Evolutionary conservation across 176 grass and related monocot genomes (phyloP).

Genomic region (Phragmites australis): DNA sequence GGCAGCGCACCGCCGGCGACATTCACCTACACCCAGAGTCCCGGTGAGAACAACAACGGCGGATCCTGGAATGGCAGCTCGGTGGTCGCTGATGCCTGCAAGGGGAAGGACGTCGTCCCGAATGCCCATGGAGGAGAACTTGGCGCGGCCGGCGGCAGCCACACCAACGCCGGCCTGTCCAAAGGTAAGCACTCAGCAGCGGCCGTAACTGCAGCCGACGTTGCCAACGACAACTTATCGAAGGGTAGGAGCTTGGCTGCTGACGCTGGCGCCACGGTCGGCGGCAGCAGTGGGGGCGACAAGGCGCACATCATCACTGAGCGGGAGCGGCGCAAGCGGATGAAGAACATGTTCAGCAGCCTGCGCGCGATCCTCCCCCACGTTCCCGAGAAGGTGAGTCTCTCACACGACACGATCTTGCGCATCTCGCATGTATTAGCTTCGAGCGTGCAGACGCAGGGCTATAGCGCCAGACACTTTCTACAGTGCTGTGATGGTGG

Average conservation of each 20-base stretch:
- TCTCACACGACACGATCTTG: background rate
- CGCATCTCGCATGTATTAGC: background rate
- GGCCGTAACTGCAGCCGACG: background rate
- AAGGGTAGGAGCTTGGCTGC: background rate
- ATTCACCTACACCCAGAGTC: background rate
- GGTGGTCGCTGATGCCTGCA: background rate
- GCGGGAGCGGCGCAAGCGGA: constrained; percentile 50
- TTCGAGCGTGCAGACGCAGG: no score
- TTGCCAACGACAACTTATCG: background rate
- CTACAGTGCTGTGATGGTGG: background rate
- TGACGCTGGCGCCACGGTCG: background rate
- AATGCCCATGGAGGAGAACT: background rate
- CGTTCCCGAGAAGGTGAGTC: constrained; percentile 34
- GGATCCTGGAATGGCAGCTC: background rate
- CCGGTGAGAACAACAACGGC: background rate
- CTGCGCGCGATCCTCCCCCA: constrained; percentile 51
- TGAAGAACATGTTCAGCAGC: constrained; percentile 44
- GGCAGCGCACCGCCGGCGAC: background rate
- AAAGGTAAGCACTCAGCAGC: background rate
- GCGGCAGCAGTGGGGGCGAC: background rate
- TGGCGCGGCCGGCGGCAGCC: background rate
- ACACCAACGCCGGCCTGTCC: background rate
- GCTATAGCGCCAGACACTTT: background rate
- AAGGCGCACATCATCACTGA: constrained; percentile 41
- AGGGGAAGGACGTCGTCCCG: background rate